phyloP scores from a whole-genome alignment of 345 rosid genomes.

The Euphorbia peplus region DNA sequence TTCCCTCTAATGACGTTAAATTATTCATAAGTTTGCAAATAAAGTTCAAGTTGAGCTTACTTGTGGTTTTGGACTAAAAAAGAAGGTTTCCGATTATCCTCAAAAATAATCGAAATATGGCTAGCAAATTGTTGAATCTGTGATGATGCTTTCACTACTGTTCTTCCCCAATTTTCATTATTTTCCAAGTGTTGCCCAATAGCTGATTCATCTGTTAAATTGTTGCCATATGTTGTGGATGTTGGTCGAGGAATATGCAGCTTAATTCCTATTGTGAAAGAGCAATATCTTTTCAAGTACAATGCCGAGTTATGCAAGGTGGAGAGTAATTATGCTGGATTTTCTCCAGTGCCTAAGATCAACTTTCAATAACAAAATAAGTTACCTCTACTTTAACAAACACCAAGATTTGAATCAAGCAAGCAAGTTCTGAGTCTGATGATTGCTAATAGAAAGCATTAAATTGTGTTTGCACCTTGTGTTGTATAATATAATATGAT shows the following conservation, averaged over 20 bases:
- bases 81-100: background rate
- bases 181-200: background rate
- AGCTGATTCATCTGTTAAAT: background rate
- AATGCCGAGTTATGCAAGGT: slow-evolving; percentile 49
- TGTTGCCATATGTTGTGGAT: slow-evolving; percentile 51
- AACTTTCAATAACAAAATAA: slow-evolving; percentile 25
- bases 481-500: background rate
- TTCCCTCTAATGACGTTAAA: no score
- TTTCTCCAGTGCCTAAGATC: slow-evolving; percentile 37
- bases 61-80: background rate
- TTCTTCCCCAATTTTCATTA: background rate
- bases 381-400: slow-evolving; percentile 45
- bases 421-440: slow-evolving; percentile 10
- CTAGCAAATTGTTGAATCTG: background rate
- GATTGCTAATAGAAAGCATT: slow-evolving; percentile 5
- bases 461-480: background rate
- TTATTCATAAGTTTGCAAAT: no score
- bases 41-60: background rate
- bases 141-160: background rate
- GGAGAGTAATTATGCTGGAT: slow-evolving; percentile 46
- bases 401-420: slow-evolving; percentile 32
- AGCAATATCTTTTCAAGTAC: slow-evolving; percentile 45
- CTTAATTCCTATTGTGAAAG: slow-evolving; percentile 56
- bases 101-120: background rate
- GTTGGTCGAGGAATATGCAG: slow-evolving; percentile 65